A percentile compares a stretch with the other conserved stretches of the same genome.
Conservation (phyloP, 2,329 filamentous ascomycete genomes). For the Neurospora sp. region DNA sequence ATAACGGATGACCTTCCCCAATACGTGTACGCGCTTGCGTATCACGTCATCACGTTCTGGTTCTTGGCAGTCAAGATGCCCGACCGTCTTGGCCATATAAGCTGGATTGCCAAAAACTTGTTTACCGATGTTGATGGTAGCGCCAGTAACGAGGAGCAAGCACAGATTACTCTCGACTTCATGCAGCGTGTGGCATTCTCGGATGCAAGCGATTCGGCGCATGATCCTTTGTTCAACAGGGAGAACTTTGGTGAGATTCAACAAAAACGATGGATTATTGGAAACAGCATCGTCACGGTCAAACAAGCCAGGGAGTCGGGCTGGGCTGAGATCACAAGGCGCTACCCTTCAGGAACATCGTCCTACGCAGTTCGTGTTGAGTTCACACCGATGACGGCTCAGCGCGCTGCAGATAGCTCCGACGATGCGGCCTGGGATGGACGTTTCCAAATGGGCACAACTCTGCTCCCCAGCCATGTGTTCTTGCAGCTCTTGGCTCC, state of each 20-base stretch:
- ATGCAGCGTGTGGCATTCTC: slow-evolving; percentile 84
- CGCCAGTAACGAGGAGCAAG: slow-evolving; percentile 79
- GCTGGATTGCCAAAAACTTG: slow-evolving; percentile 82
- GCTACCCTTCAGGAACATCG: slow-evolving; percentile 59
- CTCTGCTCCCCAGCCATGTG: slow-evolving; percentile 63
- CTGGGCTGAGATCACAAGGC: slow-evolving; percentile 60
- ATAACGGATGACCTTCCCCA: slow-evolving; percentile 68
- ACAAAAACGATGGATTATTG: slow-evolving; percentile 61
- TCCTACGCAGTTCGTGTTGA: slow-evolving; percentile 49
- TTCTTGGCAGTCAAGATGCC: slow-evolving; percentile 81
- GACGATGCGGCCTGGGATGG: slow-evolving; percentile 39
- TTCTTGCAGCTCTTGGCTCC: slow-evolving; percentile 60
- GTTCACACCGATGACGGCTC: slow-evolving; percentile 33
- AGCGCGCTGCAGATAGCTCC: slow-evolving; percentile 22
- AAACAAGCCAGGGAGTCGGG: slow-evolving; percentile 58
- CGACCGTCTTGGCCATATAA: slow-evolving; percentile 74
- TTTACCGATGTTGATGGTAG: slow-evolving; percentile 68
- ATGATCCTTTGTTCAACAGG: slow-evolving; percentile 55
- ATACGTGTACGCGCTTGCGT: slow-evolving; percentile 88
- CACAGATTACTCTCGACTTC: slow-evolving; percentile 86
- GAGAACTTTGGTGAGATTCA: slow-evolving; percentile 55
- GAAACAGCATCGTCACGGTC: slow-evolving; percentile 63
- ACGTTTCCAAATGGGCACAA: slow-evolving; percentile 42
- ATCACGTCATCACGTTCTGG: slow-evolving; percentile 95
- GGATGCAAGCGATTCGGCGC: slow-evolving; percentile 67